phyloP scores from a whole-genome alignment of 352 stramenopile genomes.

The Phytophthora sp. region DNA sequence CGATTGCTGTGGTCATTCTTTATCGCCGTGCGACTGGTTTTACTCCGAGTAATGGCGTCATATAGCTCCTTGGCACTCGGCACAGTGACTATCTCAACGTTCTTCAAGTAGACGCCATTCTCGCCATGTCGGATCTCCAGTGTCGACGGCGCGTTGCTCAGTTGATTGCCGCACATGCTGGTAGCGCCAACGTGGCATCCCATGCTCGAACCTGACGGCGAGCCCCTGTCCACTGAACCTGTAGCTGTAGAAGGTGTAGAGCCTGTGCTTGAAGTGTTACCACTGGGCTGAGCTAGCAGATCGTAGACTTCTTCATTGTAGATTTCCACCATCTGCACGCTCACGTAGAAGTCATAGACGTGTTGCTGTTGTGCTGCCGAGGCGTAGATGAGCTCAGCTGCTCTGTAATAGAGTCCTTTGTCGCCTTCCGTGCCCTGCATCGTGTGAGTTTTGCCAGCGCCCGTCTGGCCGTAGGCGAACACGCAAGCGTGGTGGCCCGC shows the following conservation, averaged over 20 bases:
- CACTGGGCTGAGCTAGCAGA: conserved; percentile 41
- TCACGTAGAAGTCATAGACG: conserved; percentile 55
- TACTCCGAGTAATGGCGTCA: conserved; percentile 45
- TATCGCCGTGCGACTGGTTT: conserved; percentile 28
- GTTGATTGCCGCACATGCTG: conserved; percentile 39
- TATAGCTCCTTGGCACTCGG: conserved; percentile 45
- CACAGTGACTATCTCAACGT: conserved; percentile 53
- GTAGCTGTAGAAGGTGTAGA: conserved; percentile 8
- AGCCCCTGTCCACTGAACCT: conserved; percentile 15
- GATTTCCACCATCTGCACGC: conserved; percentile 79
- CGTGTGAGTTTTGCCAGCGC: conserved; percentile 44
- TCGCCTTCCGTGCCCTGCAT: conserved; percentile 48
- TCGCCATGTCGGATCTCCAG: conserved; percentile 82
- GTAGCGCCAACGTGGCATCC: conserved; percentile 61
- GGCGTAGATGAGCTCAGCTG: conserved; percentile 53
- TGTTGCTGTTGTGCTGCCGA: conserved; percentile 45
- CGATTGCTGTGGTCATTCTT: conserved; percentile 56
- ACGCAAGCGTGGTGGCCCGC: conserved; percentile 95
- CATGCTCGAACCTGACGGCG: conserved; percentile 37
- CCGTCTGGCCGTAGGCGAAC: conserved; percentile 95
- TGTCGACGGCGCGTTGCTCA: conserved; percentile 21
- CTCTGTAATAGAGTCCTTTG: conserved; percentile 53
- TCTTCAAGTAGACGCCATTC: conserved; percentile 71
- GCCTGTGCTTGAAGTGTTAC: neutral
- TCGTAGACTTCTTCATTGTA: conserved; percentile 91